phyloP scores from a whole-genome alignment of 2,329 filamentous ascomycete species.

The Sporothrix humicola region DNA sequence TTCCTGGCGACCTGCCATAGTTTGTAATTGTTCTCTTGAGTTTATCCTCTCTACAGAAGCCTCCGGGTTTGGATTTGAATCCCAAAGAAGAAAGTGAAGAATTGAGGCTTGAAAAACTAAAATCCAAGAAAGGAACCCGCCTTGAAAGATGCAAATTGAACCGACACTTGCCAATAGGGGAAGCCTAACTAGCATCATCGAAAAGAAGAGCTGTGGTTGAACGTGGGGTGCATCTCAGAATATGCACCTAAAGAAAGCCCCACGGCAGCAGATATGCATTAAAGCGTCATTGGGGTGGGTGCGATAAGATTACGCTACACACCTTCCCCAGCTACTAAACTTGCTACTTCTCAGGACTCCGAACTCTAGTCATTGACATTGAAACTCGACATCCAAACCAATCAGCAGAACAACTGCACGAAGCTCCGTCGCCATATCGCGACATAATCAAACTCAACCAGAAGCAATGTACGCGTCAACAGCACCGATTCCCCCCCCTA shows the following conservation, averaged over 20 bases:
- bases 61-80: not conserved
- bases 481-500: conserved; percentile 74
- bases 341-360: not conserved
- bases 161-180: not conserved
- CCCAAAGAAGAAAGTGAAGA: not conserved
- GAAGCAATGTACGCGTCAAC: conserved; percentile 53
- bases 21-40: not conserved
- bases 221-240: not conserved
- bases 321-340: not conserved
- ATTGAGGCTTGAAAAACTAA: too few species aligned
- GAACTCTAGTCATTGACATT: not conserved
- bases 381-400: not conserved
- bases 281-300: not conserved
- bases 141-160: not conserved
- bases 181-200: conserved; percentile 22
- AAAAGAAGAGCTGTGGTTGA: conserved; percentile 19
- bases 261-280: conserved; percentile 4
- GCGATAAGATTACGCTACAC: not conserved
- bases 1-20: conserved; percentile 38
- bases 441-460: not conserved
- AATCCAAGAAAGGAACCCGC: not conserved
- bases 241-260: conserved; percentile 13
- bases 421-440: not conserved
- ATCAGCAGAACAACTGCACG: not conserved
- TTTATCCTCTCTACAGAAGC: not conserved